phyloP scores from a whole-genome alignment of 352 stramenopile species.

The Pythium biforme region DNA sequence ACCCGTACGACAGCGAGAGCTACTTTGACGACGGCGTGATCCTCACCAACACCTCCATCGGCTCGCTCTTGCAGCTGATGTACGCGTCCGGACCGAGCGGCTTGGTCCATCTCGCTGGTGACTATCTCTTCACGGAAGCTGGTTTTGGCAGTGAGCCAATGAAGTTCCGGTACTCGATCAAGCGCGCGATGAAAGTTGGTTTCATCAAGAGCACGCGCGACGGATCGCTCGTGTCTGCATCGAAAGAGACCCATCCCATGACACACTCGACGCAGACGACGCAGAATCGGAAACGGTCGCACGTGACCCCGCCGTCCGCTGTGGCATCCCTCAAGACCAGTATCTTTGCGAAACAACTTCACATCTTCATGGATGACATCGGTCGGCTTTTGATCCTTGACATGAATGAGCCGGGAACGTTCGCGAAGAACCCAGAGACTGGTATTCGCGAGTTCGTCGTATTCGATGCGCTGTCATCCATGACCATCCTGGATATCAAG shows the following conservation, averaged over 20 bases:
- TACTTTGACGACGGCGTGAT: conserved; percentile 23
- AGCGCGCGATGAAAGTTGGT: conserved; percentile 40
- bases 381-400: conserved; percentile 44
- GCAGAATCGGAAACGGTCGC: neutral
- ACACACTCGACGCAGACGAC: neutral
- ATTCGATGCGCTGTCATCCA: conserved; percentile 44
- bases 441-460: conserved; percentile 41
- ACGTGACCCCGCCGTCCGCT: neutral
- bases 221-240: conserved; percentile 9
- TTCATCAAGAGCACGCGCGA: conserved; percentile 23
- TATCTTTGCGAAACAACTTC: conserved; percentile 14
- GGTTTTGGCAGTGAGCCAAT: conserved; percentile 35
- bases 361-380: conserved; percentile 35
- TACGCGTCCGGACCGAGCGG: conserved; percentile 53
- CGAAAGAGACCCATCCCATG: neutral
- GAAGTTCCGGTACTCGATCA: conserved; percentile 39
- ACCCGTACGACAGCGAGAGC: conserved; percentile 35
- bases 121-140: conserved; percentile 50
- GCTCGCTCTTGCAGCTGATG: conserved; percentile 47
- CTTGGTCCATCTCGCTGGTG: conserved; percentile 41
- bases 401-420: conserved; percentile 31
- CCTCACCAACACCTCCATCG: conserved; percentile 40
- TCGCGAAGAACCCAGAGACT: conserved; percentile 30
- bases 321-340: conserved; percentile 3
- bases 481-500: conserved; percentile 60